Evolutionary conservation across 257 asterid species (phyloP).

Genomic region (Przewalskia tangutica): DNA sequence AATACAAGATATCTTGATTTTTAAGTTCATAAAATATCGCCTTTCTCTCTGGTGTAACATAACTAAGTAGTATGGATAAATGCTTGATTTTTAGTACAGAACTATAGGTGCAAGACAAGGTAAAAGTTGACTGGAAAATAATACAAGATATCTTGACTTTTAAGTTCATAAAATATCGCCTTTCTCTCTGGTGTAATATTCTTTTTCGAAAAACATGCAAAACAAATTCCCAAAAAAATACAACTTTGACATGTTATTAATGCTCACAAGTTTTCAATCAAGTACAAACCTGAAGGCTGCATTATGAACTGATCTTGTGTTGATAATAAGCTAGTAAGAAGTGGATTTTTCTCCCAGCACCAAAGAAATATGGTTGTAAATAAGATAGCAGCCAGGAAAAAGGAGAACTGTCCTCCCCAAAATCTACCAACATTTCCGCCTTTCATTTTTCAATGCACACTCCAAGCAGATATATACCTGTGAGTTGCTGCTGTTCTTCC

Average conservation of each 20-base stretch:
- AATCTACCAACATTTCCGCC: conserved; percentile 44
- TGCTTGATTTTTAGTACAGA: background rate
- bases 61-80: background rate
- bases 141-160: background rate
- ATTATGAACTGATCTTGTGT: conserved; percentile 54
- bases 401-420: conserved; percentile 48
- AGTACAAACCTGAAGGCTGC: conserved; percentile 45
- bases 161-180: background rate
- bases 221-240: background rate
- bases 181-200: background rate
- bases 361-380: conserved; percentile 52
- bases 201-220: background rate
- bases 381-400: conserved; percentile 43
- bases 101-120: background rate
- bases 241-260: background rate
- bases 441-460: conserved; percentile 28
- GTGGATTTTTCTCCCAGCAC: conserved; percentile 73
- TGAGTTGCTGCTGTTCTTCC: background rate
- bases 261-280: background rate
- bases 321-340: conserved; percentile 37
- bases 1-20: background rate
- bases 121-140: background rate
- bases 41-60: background rate
- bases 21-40: background rate
- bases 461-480: background rate